Evolutionary conservation across 441 rosid species (phyloP), one percentile per base, ranked within the genome.

Genomic region (Brassica hybrid): DNA sequence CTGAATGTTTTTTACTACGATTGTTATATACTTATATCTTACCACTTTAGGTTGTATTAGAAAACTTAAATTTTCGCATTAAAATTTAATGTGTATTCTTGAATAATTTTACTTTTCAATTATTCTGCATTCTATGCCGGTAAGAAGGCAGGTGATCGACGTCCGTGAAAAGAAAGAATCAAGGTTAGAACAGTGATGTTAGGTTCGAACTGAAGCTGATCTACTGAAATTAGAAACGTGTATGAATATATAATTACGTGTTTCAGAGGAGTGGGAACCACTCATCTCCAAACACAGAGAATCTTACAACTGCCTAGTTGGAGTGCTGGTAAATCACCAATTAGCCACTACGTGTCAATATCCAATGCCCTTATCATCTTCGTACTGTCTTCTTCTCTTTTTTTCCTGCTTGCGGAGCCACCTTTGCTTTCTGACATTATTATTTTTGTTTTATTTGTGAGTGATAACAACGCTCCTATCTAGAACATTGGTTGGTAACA

Each of bases 261-360:
- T 5, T 54, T 75, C 50, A 17, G 50, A 48, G 2, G 6, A 25
- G 61, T 56, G 8, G 66, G 38, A 36, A 5, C 76, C 72, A 77
- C 54, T 65, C 59, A 36, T 36, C 71, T 70, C 66, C 50, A 77
- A 65, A 71, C 72, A 43, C 72, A 77, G 63, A 77, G 76, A 77
- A 77, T 77, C 76, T 77, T 57, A 58, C 43, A 77, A 77, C 73
- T 72, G 73, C 73, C 76, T 58, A 77, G 76, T 13, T 77, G 72
- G 72, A 77, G 72, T 77, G 62, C 27, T 50, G 57, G 57, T 14
- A 50, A 50, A 50, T 50, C 57, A 50, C 57, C 57, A 50, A 8
- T 50, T 50, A 50, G 57, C 57, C n/a, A n/a, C 57, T 8, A 50
- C 56, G 56, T 50, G 56, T 50, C 56, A 50, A 1, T 50, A 50